Evolutionary conservation across 805 yeast species (phyloP).

Genomic region (Candida maris): DNA sequence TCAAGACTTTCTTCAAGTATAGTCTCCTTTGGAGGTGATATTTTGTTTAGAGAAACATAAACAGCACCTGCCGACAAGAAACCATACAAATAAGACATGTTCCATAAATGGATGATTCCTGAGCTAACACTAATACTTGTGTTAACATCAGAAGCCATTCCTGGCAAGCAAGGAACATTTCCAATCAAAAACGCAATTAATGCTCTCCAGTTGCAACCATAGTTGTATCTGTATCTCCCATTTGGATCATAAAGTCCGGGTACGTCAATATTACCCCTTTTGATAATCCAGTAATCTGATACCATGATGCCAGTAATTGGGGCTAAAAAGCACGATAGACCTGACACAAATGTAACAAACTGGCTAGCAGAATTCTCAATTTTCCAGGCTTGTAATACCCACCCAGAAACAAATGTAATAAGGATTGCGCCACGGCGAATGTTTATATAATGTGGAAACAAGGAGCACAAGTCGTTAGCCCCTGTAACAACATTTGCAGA

Average conservation of each 20-base stretch:
- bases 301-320: conserved; percentile 38
- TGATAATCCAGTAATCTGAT: conserved; percentile 37
- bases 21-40: conserved; percentile 15
- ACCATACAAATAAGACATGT: conserved; percentile 31
- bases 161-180: conserved; percentile 38
- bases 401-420: conserved; percentile 32
- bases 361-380: conserved; percentile 34
- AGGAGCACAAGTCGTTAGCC: conserved; percentile 54
- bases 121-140: conserved; percentile 20
- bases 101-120: conserved; percentile 26
- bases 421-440: conserved; percentile 51
- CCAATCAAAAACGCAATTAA: conserved; percentile 37
- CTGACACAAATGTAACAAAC: conserved; percentile 35
- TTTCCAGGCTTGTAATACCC: conserved; percentile 41
- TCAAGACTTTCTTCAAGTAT: conserved; percentile 7
- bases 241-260: conserved; percentile 31
- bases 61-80: conserved; percentile 27
- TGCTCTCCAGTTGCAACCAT: conserved; percentile 45
- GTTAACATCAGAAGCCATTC: conserved; percentile 32
- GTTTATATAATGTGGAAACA: conserved; percentile 56
- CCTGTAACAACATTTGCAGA: conserved; percentile 61
- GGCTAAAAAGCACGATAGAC: conserved; percentile 36
- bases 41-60: conserved; percentile 20
- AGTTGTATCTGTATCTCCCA: conserved; percentile 37
- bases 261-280: conserved; percentile 36